Evolutionary conservation across 2,329 filamentous ascomycete genomes (phyloP), one percentile per base, ranked within the genome.

Genomic region (Cryoendolithus antarcticus): DNA sequence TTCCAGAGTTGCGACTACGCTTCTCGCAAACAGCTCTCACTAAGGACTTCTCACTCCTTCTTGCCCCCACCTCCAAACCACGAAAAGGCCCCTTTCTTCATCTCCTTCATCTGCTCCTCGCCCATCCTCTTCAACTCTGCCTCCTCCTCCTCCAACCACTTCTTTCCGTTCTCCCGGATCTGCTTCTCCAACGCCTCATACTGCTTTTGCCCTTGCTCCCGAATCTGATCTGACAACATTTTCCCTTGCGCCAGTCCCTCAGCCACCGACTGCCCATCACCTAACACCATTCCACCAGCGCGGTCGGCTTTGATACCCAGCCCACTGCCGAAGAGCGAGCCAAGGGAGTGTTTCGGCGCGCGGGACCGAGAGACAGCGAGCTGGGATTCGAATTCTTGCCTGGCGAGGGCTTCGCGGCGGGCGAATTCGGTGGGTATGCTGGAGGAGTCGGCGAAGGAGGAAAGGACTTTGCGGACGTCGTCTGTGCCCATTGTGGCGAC

Each of bases 121-220:
- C 88, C 83, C 46, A 79, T 72, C 69, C 86, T 88, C 70, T 95
- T 89, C 67, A 88, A 81, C 58, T 84, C 75, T 35, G 80, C 80
- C 32, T 83, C 82, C 70, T 94, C 88, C 62, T 96, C 89, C 69
- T 88, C 88, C 51, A 98, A 70, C 85, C 88, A 95, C 66, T 89
- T 86, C 61, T 89, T 86, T 38, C 88, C 91, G 58, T 96, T 91
- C 62, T 93, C 82, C 34, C 82, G 74, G 52, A 98, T 93, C 66
- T 94, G 82, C 63, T 80, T 80, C 62, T 96, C 89, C 45, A 96
- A 72, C 50, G 80, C 65, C 67, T 93, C 77, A 63, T 96, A 98
- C 62, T 88, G 82, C 60, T 81, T 80, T 65, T 88, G 83, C 28
- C 91, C 91, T 36, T 86, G 75, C 65, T 98, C 91, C 36, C 91